Conservation (phyloP, 1,139 yeast genomes). For the Saccharomyces hybrid region DNA sequence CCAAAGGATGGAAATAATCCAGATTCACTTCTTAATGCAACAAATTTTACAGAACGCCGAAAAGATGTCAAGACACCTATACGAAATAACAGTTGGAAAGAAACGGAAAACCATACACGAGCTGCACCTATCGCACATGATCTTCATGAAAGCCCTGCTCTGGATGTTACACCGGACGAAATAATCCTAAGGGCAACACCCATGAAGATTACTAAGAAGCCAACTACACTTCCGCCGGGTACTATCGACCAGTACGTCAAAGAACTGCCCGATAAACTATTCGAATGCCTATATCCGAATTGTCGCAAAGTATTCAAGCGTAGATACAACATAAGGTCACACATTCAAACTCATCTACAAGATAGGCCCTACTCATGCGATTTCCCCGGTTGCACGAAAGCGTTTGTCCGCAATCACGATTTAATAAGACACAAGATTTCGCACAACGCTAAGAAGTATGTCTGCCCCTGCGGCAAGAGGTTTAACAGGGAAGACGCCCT, state of each 20-base stretch:
- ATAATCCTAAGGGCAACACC: slow-evolving; percentile 17
- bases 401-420: slow-evolving; percentile 85
- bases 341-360: slow-evolving; percentile 90
- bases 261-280: slow-evolving; percentile 46
- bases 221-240: slow-evolving; percentile 82
- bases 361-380: slow-evolving; percentile 80
- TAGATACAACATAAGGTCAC: slow-evolving; percentile 87
- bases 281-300: slow-evolving; percentile 63
- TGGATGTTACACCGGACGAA: slow-evolving; percentile 4
- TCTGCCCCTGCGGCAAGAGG: slow-evolving; percentile 85
- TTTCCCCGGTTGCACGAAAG: slow-evolving; percentile 53
- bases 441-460: slow-evolving; percentile 66
- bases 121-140: background rate
- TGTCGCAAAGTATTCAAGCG: slow-evolving; percentile 84
- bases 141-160: slow-evolving; percentile 4
- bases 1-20: background rate
- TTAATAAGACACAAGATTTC: slow-evolving; percentile 82
- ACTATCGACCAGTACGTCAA: slow-evolving; percentile 79
- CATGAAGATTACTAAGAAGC: slow-evolving; percentile 32
- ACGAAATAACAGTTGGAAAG: background rate
- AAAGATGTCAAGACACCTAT: slow-evolving; percentile 1
- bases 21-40: background rate
- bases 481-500: slow-evolving; percentile 86
- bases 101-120: background rate
- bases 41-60: background rate